Base-by-base conservation (phyloP, 2,329 filamentous ascomycete species). In the Monosporascus cannonballus region DNA sequence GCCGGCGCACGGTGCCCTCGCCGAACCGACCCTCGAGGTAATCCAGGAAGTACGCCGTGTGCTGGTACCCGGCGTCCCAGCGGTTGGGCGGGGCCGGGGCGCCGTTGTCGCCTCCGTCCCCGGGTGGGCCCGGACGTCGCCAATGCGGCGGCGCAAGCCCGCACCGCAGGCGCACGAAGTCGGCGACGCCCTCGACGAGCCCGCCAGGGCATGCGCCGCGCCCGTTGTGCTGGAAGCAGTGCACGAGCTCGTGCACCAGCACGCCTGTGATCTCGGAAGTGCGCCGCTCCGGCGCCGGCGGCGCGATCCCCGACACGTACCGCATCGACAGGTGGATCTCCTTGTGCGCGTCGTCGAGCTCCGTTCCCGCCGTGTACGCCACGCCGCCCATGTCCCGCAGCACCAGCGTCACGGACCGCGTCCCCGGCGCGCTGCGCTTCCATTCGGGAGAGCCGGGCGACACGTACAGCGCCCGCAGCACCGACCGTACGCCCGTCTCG, bases 61-160 rank as follows among this genome's bases (percentile, higher is more conserved):
- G 82, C 73, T 96, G 87, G 71, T 97, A 97, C 0, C 92, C 92
- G 39, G 78, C 81, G 69, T 96, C 90, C 92, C 92, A 96, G n/a
- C 79, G 77, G 18, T 80, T 79, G 0, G 38, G 18, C 18, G 7
- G 38, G 38, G 38, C 38, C 3, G 38, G 17, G 17, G 54, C 51
- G 15, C 51, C 36, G 27, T 51, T 57, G 3, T 56, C 56, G 34
- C 38, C 53, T n/a, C 47, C 48, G 25, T 49, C 37, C 3, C 39
- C 47, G 15, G n/a, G 34, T 3, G 53, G 45, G 18, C 76, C 72
- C 27, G 81, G 77, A 2, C 73, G 75, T 66, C 83, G 86, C 93
- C 93, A 97, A 71, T 96, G 92, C 48, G 89, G 88, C 41, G 93
- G 90, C 8, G 76, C 81, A 27, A 95, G 77, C 0, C 79, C 80